Percentiles rank a stretch among this genome's conserved stretches.
These are phyloP conservation scores for Penstemon barbatus DNA, from an alignment of 257 asterid species.

Conservation along the genomic window DNA sequence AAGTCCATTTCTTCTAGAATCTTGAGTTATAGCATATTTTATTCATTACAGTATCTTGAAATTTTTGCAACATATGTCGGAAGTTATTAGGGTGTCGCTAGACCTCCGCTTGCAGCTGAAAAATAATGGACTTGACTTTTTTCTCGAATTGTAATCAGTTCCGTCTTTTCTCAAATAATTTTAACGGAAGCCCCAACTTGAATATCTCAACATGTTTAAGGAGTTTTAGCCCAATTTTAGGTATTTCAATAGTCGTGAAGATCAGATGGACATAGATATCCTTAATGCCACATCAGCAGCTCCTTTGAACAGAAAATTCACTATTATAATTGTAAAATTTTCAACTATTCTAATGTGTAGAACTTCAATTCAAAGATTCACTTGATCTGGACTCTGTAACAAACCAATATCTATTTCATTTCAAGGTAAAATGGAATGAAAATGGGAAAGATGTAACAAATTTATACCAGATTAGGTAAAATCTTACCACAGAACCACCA, in stretches of 20 bases:
- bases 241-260: not conserved
- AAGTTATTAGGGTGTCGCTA: too few species aligned
- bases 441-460: not conserved
- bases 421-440: not conserved
- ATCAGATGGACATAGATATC: not conserved
- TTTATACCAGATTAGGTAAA: not conserved
- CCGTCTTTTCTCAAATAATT: not conserved
- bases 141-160: too few species aligned
- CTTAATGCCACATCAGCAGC: not conserved
- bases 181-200: too few species aligned
- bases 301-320: conserved; percentile 8
- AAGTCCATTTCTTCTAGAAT: conserved; percentile 6
- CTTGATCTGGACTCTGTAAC: not conserved
- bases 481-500: conserved; percentile 88
- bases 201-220: not conserved
- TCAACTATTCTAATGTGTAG: not conserved
- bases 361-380: conserved; percentile 7
- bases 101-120: too few species aligned
- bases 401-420: not conserved
- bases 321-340: not conserved
- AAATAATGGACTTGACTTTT: too few species aligned
- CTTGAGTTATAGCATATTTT: conserved; percentile 4
- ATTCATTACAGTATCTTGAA: too few species aligned
- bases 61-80: too few species aligned
- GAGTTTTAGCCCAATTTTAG: not conserved